These are phyloP conservation scores for Ophiostoma australiae DNA, from an alignment of 2,329 filamentous ascomycete genomes.

Conservation along the genomic window DNA sequence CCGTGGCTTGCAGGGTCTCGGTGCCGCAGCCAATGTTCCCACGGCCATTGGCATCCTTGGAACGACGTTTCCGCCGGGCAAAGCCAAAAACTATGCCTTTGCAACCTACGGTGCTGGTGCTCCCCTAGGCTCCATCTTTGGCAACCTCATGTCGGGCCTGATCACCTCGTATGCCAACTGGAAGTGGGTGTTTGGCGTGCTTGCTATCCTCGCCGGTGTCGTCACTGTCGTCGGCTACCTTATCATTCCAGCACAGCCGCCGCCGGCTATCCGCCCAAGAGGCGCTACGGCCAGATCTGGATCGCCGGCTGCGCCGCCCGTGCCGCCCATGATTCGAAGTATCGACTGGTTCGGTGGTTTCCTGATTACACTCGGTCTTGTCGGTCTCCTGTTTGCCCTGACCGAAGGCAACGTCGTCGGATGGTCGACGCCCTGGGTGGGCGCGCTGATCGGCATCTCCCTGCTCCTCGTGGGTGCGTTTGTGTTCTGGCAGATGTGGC, in stretches of 20 bases:
- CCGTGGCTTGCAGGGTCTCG: constrained; percentile 61
- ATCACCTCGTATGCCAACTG: constrained; percentile 59
- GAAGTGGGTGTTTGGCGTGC: constrained; percentile 64
- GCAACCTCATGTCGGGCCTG: constrained; percentile 60
- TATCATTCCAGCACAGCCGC: constrained; percentile 47
- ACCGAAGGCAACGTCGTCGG: constrained; percentile 66
- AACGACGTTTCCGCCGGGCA: constrained; percentile 61
- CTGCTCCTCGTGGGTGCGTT: constrained; percentile 53
- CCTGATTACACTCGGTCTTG: constrained; percentile 56
- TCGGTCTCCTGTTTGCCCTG: constrained; percentile 61
- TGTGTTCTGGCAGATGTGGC: constrained; percentile 56
- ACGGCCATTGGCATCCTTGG: constrained; percentile 67
- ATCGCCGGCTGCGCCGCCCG: constrained; percentile 36
- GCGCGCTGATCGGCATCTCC: constrained; percentile 54
- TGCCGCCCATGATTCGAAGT: constrained; percentile 26
- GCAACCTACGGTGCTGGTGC: constrained; percentile 60
- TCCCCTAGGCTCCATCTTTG: constrained; percentile 59
- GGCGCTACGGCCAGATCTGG: constrained; percentile 22
- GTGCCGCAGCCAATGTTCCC: constrained; percentile 64
- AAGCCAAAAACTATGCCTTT: constrained; percentile 67
- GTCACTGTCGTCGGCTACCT: constrained; percentile 54
- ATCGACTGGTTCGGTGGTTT: constrained; percentile 64
- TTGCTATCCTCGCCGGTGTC: constrained; percentile 54
- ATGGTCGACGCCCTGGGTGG: constrained; percentile 60
- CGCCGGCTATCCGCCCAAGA: neutral